Percentiles rank a stretch among this genome's conserved stretches.
These are phyloP conservation scores for Citrus medica DNA, from an alignment of 345 rosid species.

Conservation along the genomic window DNA sequence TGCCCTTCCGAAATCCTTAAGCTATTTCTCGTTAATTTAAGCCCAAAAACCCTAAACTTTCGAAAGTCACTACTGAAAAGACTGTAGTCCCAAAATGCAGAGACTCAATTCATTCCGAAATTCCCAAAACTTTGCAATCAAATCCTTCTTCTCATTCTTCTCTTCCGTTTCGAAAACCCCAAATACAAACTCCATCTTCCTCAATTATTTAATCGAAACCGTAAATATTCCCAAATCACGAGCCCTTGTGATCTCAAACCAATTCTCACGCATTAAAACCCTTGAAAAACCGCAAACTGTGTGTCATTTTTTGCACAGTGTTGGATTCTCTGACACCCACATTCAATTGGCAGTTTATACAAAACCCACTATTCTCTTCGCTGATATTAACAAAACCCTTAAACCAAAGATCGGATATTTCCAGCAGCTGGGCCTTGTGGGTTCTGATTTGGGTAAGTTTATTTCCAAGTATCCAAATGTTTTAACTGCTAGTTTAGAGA, in stretches of 20 bases:
- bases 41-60: background rate
- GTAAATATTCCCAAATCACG: constrained; percentile 9
- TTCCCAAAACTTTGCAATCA: background rate
- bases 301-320: background rate
- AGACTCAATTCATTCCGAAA: background rate
- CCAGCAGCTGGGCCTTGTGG: background rate
- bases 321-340: constrained; percentile 27
- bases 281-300: constrained; percentile 20
- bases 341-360: constrained; percentile 8
- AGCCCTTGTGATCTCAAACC: constrained; percentile 8
- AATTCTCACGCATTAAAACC: constrained; percentile 10
- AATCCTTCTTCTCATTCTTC: background rate
- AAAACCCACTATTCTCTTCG: constrained; percentile 26
- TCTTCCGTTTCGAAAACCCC: constrained; percentile 6
- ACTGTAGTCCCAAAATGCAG: constrained; percentile 1
- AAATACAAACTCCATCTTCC: background rate
- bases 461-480: constrained; percentile 13
- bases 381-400: constrained; percentile 15
- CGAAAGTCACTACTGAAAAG: background rate
- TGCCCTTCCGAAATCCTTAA: no score
- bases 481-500: constrained; percentile 23
- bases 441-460: constrained; percentile 23
- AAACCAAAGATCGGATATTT: constrained; percentile 31
- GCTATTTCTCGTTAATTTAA: background rate
- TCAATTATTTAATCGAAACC: constrained; percentile 3